A percentile compares a stretch with the other conserved stretches of the same genome.
phyloP scores from a whole-genome alignment of 495 filamentous ascomycete species.

The Aspergillus indologenus region DNA sequence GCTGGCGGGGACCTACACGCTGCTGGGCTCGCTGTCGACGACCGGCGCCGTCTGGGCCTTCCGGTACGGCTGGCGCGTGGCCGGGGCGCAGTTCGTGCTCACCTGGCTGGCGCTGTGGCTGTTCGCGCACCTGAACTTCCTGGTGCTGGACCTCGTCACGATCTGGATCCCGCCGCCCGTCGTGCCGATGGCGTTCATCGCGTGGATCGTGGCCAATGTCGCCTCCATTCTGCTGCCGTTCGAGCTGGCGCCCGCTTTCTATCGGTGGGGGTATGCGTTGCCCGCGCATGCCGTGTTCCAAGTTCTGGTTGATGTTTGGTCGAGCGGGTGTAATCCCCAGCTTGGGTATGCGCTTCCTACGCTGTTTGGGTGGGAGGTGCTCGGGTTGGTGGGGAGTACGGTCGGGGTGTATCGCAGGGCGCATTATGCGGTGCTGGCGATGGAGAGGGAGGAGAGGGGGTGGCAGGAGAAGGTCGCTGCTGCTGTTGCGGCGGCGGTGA shows the following conservation, averaged over 20 bases:
- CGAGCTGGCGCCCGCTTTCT: slow-evolving; percentile 45
- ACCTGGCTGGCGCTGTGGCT: slow-evolving; percentile 52
- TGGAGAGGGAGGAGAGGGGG: slow-evolving; percentile 28
- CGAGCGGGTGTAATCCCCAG: slow-evolving; percentile 11
- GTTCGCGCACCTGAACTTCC: slow-evolving; percentile 50
- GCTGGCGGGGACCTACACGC: slow-evolving; percentile 41
- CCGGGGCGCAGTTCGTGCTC: slow-evolving; percentile 43
- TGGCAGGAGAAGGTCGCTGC: slow-evolving; percentile 26
- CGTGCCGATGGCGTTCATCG: slow-evolving; percentile 46
- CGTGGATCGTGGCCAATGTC: slow-evolving; percentile 49
- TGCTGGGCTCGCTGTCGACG: slow-evolving; percentile 44
- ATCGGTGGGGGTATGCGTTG: slow-evolving; percentile 43
- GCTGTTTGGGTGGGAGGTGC: slow-evolving; percentile 27
- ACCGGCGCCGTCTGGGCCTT: slow-evolving; percentile 53
- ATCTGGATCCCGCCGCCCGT: slow-evolving; percentile 40
- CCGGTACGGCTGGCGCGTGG: slow-evolving; percentile 43
- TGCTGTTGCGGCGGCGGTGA: slow-evolving; percentile 15
- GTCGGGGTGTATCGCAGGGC: slow-evolving; percentile 43
- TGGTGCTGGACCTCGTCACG: slow-evolving; percentile 46
- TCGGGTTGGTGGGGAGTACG: slow-evolving; percentile 23
- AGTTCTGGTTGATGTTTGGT: slow-evolving; percentile 31
- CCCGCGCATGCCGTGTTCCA: slow-evolving; percentile 48
- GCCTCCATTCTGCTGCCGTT: slow-evolving; percentile 47
- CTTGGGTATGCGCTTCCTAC: slow-evolving; percentile 8
- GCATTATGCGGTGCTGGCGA: slow-evolving; percentile 34